A percentile compares a stretch with the other conserved stretches of the same genome.
Conservation (phyloP, 495 filamentous ascomycete species). For the Hyaloscypha bicolor region DNA sequence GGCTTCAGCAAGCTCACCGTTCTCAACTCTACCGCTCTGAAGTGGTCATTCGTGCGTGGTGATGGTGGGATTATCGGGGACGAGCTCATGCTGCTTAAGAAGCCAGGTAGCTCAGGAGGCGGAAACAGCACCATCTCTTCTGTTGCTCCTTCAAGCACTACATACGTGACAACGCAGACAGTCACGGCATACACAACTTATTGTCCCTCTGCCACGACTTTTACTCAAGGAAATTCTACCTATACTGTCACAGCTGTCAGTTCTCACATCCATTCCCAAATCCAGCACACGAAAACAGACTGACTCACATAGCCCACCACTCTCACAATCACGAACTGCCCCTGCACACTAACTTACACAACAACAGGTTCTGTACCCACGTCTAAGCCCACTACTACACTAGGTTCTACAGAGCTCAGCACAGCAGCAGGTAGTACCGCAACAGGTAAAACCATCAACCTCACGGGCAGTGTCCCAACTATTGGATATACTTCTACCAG, state of each 20-base stretch:
- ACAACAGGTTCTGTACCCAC: not conserved
- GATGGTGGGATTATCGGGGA: conserved; percentile 47
- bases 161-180: conserved; percentile 25
- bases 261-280: not conserved
- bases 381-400: not conserved
- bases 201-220: conserved; percentile 26
- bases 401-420: not conserved
- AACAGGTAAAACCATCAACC: not conserved
- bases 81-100: conserved; percentile 44
- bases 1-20: conserved; percentile 53
- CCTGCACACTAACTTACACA: conserved; percentile 22
- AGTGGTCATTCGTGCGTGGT: conserved; percentile 50
- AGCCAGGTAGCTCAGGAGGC: not conserved
- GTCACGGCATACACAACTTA: conserved; percentile 34
- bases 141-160: not conserved
- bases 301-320: conserved; percentile 16
- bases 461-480: not conserved
- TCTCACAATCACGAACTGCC: conserved; percentile 26
- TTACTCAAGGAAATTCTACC: conserved; percentile 25
- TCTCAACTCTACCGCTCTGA: conserved; percentile 43
- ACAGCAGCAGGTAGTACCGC: not conserved
- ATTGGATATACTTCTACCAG: not conserved
- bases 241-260: conserved; percentile 31
- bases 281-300: not conserved
- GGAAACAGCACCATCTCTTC: conserved; percentile 6